Percentiles rank a stretch among this genome's conserved stretches.
These are phyloP conservation scores for Chaetoscypha palmicola DNA, from an alignment of 2,329 filamentous ascomycete genomes.

Conservation along the genomic window DNA sequence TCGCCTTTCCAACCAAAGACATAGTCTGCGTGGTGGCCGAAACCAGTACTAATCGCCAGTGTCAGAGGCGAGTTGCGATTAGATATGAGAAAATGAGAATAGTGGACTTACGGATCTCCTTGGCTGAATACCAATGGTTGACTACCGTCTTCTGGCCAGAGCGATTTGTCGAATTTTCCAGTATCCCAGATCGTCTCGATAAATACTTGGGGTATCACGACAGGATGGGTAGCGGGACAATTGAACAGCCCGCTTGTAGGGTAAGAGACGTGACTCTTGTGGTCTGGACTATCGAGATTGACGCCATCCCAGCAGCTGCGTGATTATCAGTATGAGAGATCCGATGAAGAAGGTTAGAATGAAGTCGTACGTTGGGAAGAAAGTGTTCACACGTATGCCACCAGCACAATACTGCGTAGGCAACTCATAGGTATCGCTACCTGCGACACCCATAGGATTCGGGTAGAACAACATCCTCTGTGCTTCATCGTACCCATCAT, in stretches of 20 bases:
- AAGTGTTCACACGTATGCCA: conserved; percentile 29
- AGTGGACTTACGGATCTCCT: conserved; percentile 34
- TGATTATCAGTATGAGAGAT: no score
- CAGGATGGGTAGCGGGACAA: conserved; percentile 32
- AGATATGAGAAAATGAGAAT: not conserved
- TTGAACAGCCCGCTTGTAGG: conserved; percentile 14
- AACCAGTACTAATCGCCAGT: not conserved
- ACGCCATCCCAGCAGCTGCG: conserved; percentile 17
- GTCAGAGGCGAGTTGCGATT: no score
- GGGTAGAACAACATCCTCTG: conserved; percentile 28
- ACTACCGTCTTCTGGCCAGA: conserved; percentile 38
- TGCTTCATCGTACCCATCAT: conserved; percentile 8
- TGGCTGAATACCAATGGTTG: conserved; percentile 38
- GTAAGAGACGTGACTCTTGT: conserved; percentile 18
- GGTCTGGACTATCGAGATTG: conserved; percentile 13
- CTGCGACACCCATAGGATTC: conserved; percentile 9
- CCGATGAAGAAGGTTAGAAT: no score
- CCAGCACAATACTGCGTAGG: conserved; percentile 28
- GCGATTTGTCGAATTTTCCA: conserved; percentile 36
- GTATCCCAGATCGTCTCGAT: conserved; percentile 43
- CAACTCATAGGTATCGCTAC: conserved; percentile 33
- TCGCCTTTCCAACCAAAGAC: conserved; percentile 8
- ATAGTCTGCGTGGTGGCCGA: conserved; percentile 8
- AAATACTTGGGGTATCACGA: conserved; percentile 43
- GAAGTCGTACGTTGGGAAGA: conserved; percentile 23